phyloP scores from a whole-genome alignment of 495 filamentous ascomycete genomes.

The Penicillium mononematosum region DNA sequence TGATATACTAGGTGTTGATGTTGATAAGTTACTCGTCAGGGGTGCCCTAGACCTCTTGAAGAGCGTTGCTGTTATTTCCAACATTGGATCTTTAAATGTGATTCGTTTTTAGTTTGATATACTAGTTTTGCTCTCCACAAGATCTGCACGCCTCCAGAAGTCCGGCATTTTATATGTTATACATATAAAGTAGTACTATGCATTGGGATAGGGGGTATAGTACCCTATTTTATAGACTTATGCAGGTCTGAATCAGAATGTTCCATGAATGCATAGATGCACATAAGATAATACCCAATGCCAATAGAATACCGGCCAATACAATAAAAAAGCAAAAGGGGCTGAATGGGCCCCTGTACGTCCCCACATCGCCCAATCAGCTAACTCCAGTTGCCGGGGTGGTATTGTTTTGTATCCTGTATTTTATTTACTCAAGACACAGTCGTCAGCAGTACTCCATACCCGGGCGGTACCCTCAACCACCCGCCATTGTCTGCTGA shows the following conservation, averaged over 20 bases:
- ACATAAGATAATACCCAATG: neutral
- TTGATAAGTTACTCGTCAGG: neutral
- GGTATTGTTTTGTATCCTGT: conserved; percentile 8
- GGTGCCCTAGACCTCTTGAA: neutral
- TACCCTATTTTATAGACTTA: neutral
- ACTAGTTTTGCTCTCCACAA: conserved; percentile 11
- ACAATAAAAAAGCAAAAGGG: conserved; percentile 12
- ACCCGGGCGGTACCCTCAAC: neutral
- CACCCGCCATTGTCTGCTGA: neutral
- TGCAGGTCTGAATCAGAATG: neutral
- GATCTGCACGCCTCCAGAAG: conserved; percentile 9
- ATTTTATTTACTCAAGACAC: neutral
- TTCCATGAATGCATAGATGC: neutral
- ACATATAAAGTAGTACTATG: neutral
- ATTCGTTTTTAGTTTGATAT: conserved; percentile 3
- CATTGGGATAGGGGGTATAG: neutral
- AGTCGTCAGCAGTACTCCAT: neutral
- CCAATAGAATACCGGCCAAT: neutral
- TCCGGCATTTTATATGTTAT: neutral
- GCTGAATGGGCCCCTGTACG: conserved; percentile 1
- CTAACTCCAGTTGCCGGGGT: neutral
- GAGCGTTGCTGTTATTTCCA: neutral
- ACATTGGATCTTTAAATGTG: neutral
- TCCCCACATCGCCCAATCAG: conserved; percentile 12
- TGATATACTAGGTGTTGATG: neutral